phyloP scores from a whole-genome alignment of 305 asterid species.

The Fraxinus sp. region DNA sequence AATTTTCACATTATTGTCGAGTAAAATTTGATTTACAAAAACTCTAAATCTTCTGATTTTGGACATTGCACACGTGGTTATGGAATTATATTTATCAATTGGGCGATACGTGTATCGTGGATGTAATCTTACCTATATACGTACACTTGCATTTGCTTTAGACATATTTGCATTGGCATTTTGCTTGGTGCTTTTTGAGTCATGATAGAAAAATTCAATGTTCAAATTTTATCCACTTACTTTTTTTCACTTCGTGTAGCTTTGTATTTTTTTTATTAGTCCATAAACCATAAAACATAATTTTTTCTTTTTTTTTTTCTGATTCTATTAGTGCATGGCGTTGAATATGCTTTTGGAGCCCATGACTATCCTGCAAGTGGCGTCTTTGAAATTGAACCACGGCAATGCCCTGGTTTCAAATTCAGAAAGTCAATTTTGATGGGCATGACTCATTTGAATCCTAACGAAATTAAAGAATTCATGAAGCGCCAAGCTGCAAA shows the following conservation, averaged over 20 bases:
- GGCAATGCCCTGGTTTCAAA: conserved; percentile 79
- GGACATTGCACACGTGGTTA: neutral
- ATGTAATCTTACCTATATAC: neutral
- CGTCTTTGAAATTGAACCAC: conserved; percentile 80
- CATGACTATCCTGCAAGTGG: conserved; percentile 77
- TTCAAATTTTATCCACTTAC: neutral
- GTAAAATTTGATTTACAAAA: neutral
- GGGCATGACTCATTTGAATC: conserved; percentile 66
- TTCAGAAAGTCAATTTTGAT: conserved; percentile 71
- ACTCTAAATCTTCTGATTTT: neutral
- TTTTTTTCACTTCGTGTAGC: neutral
- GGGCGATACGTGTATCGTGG: neutral
- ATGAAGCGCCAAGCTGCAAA: conserved; percentile 57
- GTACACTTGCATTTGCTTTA: neutral
- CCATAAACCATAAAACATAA: neutral
- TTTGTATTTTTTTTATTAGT: neutral
- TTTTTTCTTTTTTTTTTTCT: neutral
- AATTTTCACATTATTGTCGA: neutral
- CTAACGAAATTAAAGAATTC: conserved; percentile 61
- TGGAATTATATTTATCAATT: neutral
- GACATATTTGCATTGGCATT: neutral
- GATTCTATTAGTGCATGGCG: conserved; percentile 53
- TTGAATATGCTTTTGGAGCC: conserved; percentile 87
- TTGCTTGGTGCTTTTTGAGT: neutral
- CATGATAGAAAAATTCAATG: neutral